Conservation (phyloP, 768 basidiomycete genomes). For the Pisolithus albus region DNA sequence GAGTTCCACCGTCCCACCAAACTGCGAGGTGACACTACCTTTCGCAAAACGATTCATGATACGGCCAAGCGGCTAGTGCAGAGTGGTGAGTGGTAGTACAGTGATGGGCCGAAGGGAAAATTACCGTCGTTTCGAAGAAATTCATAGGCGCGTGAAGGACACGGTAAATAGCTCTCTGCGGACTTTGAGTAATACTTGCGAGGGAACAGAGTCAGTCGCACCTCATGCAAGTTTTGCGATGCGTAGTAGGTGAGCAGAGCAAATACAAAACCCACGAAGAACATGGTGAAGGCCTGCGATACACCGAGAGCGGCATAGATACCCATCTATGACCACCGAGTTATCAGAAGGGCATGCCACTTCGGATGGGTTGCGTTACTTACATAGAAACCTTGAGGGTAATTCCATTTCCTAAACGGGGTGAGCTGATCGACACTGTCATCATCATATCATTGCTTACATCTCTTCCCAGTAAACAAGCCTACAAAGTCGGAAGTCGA, state of each 20-base stretch:
- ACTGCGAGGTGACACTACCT: conserved; percentile 31
- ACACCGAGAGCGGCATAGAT: background rate
- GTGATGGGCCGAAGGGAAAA: conserved; percentile 5
- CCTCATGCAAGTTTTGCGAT: conserved; percentile 52
- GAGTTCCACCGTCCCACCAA: background rate
- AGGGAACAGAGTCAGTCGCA: background rate
- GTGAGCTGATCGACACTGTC: background rate
- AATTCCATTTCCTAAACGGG: conserved; percentile 38
- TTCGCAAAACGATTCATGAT: conserved; percentile 91
- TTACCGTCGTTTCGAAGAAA: conserved; percentile 74
- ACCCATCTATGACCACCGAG: background rate
- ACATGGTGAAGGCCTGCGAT: background rate
- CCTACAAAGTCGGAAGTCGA: conserved; percentile 30
- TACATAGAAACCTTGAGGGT: conserved; percentile 65
- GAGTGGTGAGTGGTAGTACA: conserved; percentile 3
- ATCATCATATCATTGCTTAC: conserved; percentile 26
- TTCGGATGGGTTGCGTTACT: conserved; percentile 14
- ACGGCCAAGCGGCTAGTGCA: conserved; percentile 62
- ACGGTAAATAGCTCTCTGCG: conserved; percentile 50
- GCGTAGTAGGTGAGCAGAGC: conserved; percentile 69
- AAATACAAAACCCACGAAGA: conserved; percentile 47
- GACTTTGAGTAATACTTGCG: background rate
- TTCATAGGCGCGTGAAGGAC: conserved; percentile 82
- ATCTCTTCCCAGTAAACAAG: conserved; percentile 62
- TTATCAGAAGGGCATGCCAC: background rate